These are phyloP conservation scores for Aspergillus baeticus DNA, from an alignment of 495 filamentous ascomycete genomes.

Conservation along the genomic window DNA sequence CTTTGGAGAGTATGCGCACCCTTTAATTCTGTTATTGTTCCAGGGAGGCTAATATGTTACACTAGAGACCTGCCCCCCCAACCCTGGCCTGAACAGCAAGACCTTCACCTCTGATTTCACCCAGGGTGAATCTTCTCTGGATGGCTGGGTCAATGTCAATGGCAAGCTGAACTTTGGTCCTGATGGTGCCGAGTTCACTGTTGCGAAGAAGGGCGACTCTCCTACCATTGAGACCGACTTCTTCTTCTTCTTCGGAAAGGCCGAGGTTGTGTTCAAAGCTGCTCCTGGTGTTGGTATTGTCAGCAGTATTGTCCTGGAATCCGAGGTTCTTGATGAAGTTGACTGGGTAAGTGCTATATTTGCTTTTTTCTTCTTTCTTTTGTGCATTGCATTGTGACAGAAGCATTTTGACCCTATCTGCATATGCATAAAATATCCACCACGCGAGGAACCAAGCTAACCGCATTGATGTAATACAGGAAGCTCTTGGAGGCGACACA, in stretches of 20 bases:
- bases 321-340: slow-evolving; percentile 92
- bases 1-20: slow-evolving; percentile 30
- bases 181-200: slow-evolving; percentile 66
- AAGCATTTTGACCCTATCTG: not conserved
- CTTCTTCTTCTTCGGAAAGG: slow-evolving; percentile 76
- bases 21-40: not conserved
- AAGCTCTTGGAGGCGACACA: slow-evolving; percentile 58
- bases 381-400: not conserved
- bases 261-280: slow-evolving; percentile 71
- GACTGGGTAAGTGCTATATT: slow-evolving; percentile 68
- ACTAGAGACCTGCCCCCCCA: slow-evolving; percentile 53
- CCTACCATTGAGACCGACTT: slow-evolving; percentile 72
- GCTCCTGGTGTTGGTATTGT: slow-evolving; percentile 73
- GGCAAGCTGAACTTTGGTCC: slow-evolving; percentile 49
- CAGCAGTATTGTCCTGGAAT: slow-evolving; percentile 79
- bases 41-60: slow-evolving; percentile 1
- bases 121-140: slow-evolving; percentile 47
- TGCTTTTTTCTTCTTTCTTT: not conserved
- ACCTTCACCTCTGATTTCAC: slow-evolving; percentile 65
- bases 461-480: slow-evolving; percentile 25
- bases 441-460: slow-evolving; percentile 7
- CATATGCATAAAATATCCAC: slow-evolving; percentile 4
- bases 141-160: slow-evolving; percentile 62
- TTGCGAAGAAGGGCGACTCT: slow-evolving; percentile 67
- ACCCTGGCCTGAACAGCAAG: slow-evolving; percentile 60